Percentiles rank a stretch among this genome's conserved stretches.
Evolutionary conservation across 495 filamentous ascomycete genomes (phyloP).

Genomic region (Amphirosellinia nigrospora): DNA sequence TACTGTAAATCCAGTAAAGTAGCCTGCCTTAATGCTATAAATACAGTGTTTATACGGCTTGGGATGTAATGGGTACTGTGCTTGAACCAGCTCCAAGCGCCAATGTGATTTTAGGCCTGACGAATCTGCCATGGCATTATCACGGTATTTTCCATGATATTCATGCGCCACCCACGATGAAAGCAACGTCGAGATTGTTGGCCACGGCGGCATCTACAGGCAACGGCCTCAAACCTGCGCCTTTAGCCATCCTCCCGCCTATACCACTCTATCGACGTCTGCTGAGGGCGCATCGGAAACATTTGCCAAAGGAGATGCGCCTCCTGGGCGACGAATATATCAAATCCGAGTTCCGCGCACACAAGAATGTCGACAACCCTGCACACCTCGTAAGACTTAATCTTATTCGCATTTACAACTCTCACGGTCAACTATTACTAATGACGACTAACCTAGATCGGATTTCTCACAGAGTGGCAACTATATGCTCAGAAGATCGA

Average conservation of each 20-base stretch:
- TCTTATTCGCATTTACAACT: not conserved
- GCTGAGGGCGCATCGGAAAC: slow-evolving; percentile 81
- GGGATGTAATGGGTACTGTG: not conserved
- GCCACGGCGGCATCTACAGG: slow-evolving; percentile 37
- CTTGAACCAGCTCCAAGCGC: not conserved
- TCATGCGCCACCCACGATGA: slow-evolving; percentile 35
- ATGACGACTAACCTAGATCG: slow-evolving; percentile 64
- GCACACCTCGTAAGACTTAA: slow-evolving; percentile 74
- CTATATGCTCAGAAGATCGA: slow-evolving; percentile 90
- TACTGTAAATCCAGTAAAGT: too few species aligned
- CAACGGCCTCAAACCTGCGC: slow-evolving; percentile 55
- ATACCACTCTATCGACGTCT: slow-evolving; percentile 88
- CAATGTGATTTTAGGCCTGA: not conserved
- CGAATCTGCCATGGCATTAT: not conserved
- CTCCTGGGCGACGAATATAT: slow-evolving; percentile 88
- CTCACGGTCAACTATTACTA: not conserved
- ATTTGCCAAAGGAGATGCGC: slow-evolving; percentile 75
- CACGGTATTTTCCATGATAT: slow-evolving; percentile 10
- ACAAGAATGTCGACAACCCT: slow-evolving; percentile 84
- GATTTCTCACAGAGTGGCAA: slow-evolving; percentile 97
- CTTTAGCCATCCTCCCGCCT: slow-evolving; percentile 84
- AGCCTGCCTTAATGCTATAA: too few species aligned
- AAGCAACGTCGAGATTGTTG: slow-evolving; percentile 33
- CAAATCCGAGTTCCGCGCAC: slow-evolving; percentile 87
- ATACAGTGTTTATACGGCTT: not conserved